Conservation (phyloP, 2,329 filamentous ascomycete species). For the Fusarium chlamydosporum region DNA sequence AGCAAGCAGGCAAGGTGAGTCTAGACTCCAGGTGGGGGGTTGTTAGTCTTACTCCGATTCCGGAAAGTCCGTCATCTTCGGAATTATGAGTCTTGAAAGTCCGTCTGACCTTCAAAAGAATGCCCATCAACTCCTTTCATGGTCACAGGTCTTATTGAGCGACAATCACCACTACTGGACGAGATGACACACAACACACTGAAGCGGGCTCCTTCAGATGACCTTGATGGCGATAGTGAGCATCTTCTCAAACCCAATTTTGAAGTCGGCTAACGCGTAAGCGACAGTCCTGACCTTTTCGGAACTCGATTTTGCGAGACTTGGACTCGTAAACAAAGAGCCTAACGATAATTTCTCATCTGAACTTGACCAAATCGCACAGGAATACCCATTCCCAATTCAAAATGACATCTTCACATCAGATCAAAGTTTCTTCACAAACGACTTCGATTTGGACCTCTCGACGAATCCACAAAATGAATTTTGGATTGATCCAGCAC, state of each 20-base stretch:
- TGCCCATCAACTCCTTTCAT: not conserved
- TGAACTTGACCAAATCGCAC: accelerated
- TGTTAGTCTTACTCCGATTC: conserved; percentile 29
- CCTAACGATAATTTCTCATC: not conserved
- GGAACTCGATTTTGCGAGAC: conserved; percentile 38
- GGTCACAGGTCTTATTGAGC: too few species aligned
- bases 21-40: conserved; percentile 17
- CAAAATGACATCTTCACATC: not conserved
- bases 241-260: accelerated
- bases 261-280: conserved; percentile 11
- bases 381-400: not conserved
- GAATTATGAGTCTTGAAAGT: too few species aligned
- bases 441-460: not conserved
- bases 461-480: not conserved
- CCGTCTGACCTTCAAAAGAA: not conserved
- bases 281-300: conserved; percentile 36
- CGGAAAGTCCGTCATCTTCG: conserved; percentile 5
- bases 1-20: not conserved
- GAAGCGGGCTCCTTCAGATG: conserved; percentile 10
- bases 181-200: conserved; percentile 4
- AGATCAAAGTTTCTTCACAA: not conserved
- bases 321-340: conserved; percentile 7
- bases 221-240: conserved; percentile 38
- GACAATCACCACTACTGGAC: not conserved
- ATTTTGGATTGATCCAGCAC: conserved; percentile 11